Evolutionary conservation across 1,284 basidiomycete species (phyloP).

Genomic region (Peniophora sp.): DNA sequence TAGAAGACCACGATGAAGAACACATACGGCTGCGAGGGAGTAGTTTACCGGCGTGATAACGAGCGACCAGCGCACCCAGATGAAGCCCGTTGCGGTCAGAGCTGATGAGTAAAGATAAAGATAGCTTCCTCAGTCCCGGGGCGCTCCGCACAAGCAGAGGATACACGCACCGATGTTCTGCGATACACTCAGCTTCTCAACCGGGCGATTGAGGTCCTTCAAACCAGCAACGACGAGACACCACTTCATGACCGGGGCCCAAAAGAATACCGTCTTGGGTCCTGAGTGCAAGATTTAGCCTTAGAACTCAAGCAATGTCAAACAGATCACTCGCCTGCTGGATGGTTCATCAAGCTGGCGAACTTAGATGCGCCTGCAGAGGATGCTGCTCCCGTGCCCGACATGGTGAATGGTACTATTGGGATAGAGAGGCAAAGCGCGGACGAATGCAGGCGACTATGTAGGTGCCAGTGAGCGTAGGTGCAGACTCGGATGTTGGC

Average conservation of each 20-base stretch:
- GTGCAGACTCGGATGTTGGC: not conserved
- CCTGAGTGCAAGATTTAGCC: constrained; percentile 32
- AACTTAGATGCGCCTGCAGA: constrained; percentile 61
- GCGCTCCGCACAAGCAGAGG: not conserved
- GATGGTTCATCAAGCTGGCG: constrained; percentile 86
- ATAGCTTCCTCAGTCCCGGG: not conserved
- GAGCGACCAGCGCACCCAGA: constrained; percentile 96
- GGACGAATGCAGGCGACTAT: not conserved
- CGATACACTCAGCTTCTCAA: constrained; percentile 89
- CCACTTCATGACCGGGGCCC: constrained; percentile 98
- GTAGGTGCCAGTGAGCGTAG: not conserved
- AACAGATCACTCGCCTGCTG: constrained; percentile 49
- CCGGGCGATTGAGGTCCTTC: constrained; percentile 87
- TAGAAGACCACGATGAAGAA: not conserved
- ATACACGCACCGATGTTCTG: constrained; percentile 80
- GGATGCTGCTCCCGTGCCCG: constrained; percentile 75
- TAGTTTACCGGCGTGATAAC: constrained; percentile 98
- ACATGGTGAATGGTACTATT: constrained; percentile 44
- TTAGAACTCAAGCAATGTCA: not conserved
- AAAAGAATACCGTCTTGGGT: constrained; percentile 96
- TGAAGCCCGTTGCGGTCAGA: constrained; percentile 88
- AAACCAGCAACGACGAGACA: constrained; percentile 91
- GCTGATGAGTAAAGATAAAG: too few species aligned
- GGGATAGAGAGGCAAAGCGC: not conserved
- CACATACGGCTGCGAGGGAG: constrained; percentile 83